Conservation (phyloP, 192 early-diverging fungal species). For the Physocladia obscura region DNA sequence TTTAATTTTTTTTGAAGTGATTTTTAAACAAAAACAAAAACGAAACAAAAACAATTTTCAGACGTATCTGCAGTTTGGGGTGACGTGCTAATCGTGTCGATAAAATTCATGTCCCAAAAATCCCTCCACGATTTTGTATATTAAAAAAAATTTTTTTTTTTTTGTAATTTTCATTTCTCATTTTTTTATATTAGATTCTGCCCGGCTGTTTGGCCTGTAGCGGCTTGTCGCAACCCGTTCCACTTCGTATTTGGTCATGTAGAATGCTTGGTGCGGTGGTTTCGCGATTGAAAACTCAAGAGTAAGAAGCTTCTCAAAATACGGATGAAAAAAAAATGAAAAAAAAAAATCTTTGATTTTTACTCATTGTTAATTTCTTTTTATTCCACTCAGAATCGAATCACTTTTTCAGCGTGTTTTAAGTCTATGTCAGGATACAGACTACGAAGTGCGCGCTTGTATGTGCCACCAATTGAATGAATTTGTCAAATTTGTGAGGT, state of each 20-base stretch:
- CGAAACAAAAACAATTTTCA: too few species aligned
- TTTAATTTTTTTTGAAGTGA: too few species aligned
- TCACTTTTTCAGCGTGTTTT: conserved; percentile 40
- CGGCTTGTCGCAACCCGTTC: conserved; percentile 47
- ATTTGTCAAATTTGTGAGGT: conserved; percentile 42
- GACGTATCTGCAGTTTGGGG: conserved; percentile 42
- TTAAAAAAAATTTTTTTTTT: background rate
- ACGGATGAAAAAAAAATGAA: too few species aligned
- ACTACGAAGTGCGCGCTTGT: conserved; percentile 52
- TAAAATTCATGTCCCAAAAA: conserved; percentile 42
- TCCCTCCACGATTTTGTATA: conserved; percentile 39
- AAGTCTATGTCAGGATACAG: conserved; percentile 54
- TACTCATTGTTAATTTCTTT: too few species aligned
- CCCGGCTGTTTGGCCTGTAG: conserved; percentile 38
- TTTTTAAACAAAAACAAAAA: too few species aligned
- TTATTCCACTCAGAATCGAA: conserved; percentile 26
- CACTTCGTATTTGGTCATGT: conserved; percentile 46
- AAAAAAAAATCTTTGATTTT: too few species aligned
- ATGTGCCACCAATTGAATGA: conserved; percentile 52
- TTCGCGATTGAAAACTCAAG: conserved; percentile 34
- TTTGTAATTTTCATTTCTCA: background rate
- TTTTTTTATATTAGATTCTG: conserved; percentile 37
- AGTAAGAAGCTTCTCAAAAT: conserved; percentile 23
- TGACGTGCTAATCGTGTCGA: conserved; percentile 42
- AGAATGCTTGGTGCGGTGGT: conserved; percentile 45